Evolutionary conservation across 225 moss, liverwort and hornwort species (phyloP), one percentile per base, ranked within the genome.

Genomic region (Ulota crispa): DNA sequence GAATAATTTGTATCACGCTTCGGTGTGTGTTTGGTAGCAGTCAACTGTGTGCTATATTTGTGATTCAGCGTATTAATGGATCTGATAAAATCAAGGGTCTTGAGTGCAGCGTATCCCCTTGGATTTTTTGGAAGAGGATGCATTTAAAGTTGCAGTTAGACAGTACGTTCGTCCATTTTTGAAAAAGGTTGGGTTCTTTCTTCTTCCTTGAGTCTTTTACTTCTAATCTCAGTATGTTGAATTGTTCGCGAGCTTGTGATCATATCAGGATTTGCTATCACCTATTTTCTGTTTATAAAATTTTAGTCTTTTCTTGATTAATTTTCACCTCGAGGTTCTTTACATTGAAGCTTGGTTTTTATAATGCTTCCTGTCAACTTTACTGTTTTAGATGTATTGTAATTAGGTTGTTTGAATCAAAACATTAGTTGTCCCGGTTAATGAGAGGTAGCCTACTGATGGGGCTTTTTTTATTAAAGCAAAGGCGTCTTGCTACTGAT

Each of bases 91-190:
- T 28, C 30, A 68, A 52, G 64, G 27, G n/a, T 37, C 24, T 80
- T 68, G 70, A 65, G 23, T 88, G 87, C 88, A 90, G 89, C 93
- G 96, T 79, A 96, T 96, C 68, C 96, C 94, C 80, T 82, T 96
- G 72, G 96, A 93, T 85, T 94, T 96, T 73, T 86, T 96, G 72
- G 90, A 92, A 42, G 87, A 85, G 45, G 81, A 24, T 55, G 83
- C 88, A 34, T 96, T 94, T 59, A 83, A 81, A 75, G 88, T 79
- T 23, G 94, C 93, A 67, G 88, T 89, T 27, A 89, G 76, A 82
- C 55, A 63, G 57, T 94, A 96, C 80, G 79, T 96, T 81, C 84
- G 85, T 63, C 90, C 91, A 64, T 94, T 94, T 84, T 82, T 96
- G 62, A 88, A 83, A 32, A 94, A 94, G 88, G 90, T 89, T 64